phyloP scores from a whole-genome alignment of 2,329 filamentous ascomycete genomes.

The Diplodia intermedia region DNA sequence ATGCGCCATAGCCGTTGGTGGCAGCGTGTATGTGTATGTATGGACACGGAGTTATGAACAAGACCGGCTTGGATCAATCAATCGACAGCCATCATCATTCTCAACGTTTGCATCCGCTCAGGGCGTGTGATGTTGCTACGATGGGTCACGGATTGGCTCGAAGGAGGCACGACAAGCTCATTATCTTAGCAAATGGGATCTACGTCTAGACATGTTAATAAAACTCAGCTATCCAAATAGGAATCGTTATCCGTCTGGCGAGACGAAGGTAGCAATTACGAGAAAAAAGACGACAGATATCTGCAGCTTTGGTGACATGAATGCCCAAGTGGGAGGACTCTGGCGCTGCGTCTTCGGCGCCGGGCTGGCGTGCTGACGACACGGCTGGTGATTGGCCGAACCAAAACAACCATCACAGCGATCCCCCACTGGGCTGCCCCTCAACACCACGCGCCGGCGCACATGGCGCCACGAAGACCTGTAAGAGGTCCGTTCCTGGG shows the following conservation, averaged over 20 bases:
- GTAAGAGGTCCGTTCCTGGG: constrained; percentile 43
- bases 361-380: constrained; percentile 24
- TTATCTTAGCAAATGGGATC: too few relatives aligned
- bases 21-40: constrained; percentile 19
- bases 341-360: constrained; percentile 1
- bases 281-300: not conserved
- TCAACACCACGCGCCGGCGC: constrained; percentile 50
- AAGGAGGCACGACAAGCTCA: too few relatives aligned
- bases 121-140: too few relatives aligned
- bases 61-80: constrained; percentile 20
- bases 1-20: constrained; percentile 8
- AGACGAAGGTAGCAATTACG: too few relatives aligned
- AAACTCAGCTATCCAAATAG: too few relatives aligned
- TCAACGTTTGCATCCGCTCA: not conserved
- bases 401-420: not conserved
- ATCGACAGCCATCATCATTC: constrained; percentile 1
- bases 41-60: constrained; percentile 21
- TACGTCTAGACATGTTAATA: too few relatives aligned
- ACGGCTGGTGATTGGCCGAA: constrained; percentile 22
- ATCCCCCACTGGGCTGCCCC: constrained; percentile 32
- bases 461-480: constrained; percentile 41
- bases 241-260: too few relatives aligned
- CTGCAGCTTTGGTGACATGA: not conserved
- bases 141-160: too few relatives aligned
- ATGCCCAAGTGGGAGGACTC: not conserved